phyloP scores from a whole-genome alignment of 2,329 filamentous ascomycete genomes.

The Cercospora nicotianae region DNA sequence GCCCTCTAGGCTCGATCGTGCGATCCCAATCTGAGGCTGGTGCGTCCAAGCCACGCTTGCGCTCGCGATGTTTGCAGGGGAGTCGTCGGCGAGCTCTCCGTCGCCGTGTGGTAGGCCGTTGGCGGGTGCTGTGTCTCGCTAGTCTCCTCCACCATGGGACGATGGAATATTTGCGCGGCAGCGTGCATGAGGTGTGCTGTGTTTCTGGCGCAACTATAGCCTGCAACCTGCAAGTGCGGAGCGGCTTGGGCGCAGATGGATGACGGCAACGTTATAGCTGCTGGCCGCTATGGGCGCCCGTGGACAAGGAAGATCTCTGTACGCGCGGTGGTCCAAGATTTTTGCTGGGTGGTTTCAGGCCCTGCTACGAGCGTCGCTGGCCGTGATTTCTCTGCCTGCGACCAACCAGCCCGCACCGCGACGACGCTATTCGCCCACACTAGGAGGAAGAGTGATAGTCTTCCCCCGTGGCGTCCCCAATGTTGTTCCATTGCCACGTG shows the following conservation, averaged over 20 bases:
- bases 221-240: neutral
- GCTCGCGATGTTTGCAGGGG: slow-evolving; percentile 11
- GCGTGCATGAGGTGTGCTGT: slow-evolving; percentile 1
- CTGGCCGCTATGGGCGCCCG: neutral
- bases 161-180: neutral
- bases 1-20: slow-evolving; percentile 23
- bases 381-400: neutral
- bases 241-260: slow-evolving; percentile 1
- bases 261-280: slow-evolving; percentile 5
- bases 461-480: neutral
- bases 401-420: neutral
- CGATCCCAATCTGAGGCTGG: slow-evolving; percentile 24
- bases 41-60: slow-evolving; percentile 20
- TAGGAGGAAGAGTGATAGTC: neutral
- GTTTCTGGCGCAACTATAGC: neutral
- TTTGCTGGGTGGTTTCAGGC: neutral
- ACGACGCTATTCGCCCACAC: neutral
- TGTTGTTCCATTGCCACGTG: neutral
- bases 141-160: slow-evolving; percentile 1
- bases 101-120: neutral
- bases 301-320: neutral
- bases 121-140: neutral
- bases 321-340: neutral
- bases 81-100: slow-evolving; percentile 9
- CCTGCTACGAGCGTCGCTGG: neutral